A percentile compares a stretch with the other conserved stretches of the same genome.
phyloP scores from a whole-genome alignment of 2,329 filamentous ascomycete genomes.

The Aspergillus brasiliensis region DNA sequence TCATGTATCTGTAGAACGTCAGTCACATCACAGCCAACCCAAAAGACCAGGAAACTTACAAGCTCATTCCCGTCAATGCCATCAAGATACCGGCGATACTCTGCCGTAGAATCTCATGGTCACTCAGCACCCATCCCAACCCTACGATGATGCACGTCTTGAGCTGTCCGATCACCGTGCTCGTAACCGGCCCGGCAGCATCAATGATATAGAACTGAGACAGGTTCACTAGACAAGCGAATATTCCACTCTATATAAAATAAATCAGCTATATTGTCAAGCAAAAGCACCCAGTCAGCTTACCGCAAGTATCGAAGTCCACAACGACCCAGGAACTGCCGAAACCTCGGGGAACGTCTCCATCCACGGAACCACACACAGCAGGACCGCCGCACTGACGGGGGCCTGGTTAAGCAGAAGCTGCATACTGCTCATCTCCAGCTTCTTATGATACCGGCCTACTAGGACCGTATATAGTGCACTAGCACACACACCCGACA shows the following conservation, averaged over 20 bases:
- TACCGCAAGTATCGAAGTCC: constrained; percentile 21
- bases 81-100: constrained; percentile 22
- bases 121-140: constrained; percentile 55
- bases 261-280: background rate
- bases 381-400: constrained; percentile 19
- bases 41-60: constrained; percentile 14
- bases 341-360: constrained; percentile 16
- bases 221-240: constrained; percentile 26
- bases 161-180: constrained; percentile 66
- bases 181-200: constrained; percentile 59
- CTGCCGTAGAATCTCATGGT: constrained; percentile 15
- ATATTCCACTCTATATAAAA: constrained; percentile 19
- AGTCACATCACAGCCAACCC: background rate
- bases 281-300: no score
- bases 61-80: constrained; percentile 24
- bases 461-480: constrained; percentile 26
- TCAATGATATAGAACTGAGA: constrained; percentile 32
- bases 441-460: constrained; percentile 21
- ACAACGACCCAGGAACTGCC: constrained; percentile 19
- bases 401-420: constrained; percentile 25
- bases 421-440: constrained; percentile 27
- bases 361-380: constrained; percentile 20
- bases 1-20: constrained; percentile 18
- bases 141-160: constrained; percentile 69
- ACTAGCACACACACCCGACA: constrained; percentile 23